Conservation (phyloP, 2,329 filamentous ascomycete genomes). For the Pseudogymnoascus sp. region DNA sequence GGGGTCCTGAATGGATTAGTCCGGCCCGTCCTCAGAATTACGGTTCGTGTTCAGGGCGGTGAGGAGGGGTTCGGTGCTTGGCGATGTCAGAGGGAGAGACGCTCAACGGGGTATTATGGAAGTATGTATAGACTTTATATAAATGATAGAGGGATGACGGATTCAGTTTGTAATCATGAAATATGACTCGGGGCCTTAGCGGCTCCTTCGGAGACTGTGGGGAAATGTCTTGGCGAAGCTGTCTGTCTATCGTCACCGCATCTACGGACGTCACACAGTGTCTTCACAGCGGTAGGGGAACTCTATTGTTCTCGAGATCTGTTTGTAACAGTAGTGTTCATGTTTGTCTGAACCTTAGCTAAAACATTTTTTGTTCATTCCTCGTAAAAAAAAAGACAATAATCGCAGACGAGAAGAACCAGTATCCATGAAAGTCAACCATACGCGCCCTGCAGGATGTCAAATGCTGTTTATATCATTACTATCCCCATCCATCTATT, state of each 20-base stretch:
- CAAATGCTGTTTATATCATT: constrained; percentile 5
- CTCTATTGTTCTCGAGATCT: not conserved
- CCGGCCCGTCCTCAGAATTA: not conserved
- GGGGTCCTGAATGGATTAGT: not conserved
- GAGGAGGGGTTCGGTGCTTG: not conserved
- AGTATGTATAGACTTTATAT: not conserved
- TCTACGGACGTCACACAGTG: not conserved
- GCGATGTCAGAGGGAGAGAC: not conserved
- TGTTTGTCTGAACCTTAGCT: constrained; percentile 3
- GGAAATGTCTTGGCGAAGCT: constrained; percentile 4
- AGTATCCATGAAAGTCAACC: constrained; percentile 8
- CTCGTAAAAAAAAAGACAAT: constrained; percentile 3
- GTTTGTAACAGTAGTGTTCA: not conserved
- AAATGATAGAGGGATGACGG: not conserved
- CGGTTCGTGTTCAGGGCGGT: not conserved
- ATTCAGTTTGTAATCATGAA: not conserved
- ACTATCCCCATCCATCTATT: constrained; percentile 33
- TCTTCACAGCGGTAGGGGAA: not conserved
- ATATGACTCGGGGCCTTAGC: constrained; percentile 5
- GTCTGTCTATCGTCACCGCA: not conserved
- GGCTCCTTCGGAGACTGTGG: not conserved
- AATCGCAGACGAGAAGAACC: constrained; percentile 8
- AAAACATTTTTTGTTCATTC: not conserved
- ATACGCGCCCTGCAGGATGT: constrained; percentile 6
- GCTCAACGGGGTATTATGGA: not conserved